Evolutionary conservation across 768 basidiomycete species (phyloP), one percentile per base, ranked within the genome.

Genomic region (Amanita inopinata): DNA sequence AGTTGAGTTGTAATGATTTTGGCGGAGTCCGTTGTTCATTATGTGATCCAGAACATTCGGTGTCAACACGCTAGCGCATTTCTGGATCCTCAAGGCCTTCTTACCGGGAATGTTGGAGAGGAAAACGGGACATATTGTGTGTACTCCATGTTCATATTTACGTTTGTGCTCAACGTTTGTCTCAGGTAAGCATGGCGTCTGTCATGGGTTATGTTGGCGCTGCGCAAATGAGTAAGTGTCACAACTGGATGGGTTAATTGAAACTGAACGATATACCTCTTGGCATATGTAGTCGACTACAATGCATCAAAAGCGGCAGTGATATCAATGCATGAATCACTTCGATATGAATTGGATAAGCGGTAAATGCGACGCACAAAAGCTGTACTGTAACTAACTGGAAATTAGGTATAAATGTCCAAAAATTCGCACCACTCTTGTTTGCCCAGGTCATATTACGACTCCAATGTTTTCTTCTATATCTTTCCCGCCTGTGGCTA

Each of bases 31-130:
- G 5, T 4, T 24, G 8, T 38, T 49, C 46, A 46, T 36, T 8
- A 52, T 17, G 27, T 15, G 8, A 23, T 4, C 15, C 45, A 96
- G 94, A 52, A 94, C 93, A 0, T 90, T 96, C 52, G 78, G 78
- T 10, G 83, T 90, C 39, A 99, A 99, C 56, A 80, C 81, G 3
- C 61, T 96, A 0, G 74, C 86, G 12, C 88, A 96, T 57, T 98
- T 88, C 59, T 96, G 88, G 84, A 84, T 78, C 3, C 60, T 96
- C 47, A 92, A 94, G 54, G 84, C 87, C 1, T 98, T 99, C 71
- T 69, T 99, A 18, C 96, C 96, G 5, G 70, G 71, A 20, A 83
- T 99, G 78, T 67, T 98, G 40, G 75, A 74, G 54, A 64, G 64
- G 27, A 85, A 85, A 38, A 61, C 62, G 2, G 96, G 96, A 0